Percentiles rank a stretch among this genome's conserved stretches.
phyloP scores from a whole-genome alignment of 2,329 filamentous ascomycete species.

The Phialocephala subalpina region DNA sequence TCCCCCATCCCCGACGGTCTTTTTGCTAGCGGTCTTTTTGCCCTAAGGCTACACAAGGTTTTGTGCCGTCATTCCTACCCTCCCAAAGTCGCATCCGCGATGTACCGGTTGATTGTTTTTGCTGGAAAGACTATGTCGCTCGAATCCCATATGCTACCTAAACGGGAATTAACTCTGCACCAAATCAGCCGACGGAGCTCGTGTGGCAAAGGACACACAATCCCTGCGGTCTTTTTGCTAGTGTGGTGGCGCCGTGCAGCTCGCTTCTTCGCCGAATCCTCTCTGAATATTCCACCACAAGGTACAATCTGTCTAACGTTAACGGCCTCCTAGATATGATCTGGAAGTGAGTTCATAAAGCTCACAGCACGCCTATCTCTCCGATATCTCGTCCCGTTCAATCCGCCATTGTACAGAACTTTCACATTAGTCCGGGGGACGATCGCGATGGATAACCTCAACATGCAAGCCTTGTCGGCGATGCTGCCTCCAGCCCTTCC shows the following conservation, averaged over 20 bases:
- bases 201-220: background rate
- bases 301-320: background rate
- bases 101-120: background rate
- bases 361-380: background rate
- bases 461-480: background rate
- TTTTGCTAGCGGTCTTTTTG: conserved; percentile 3
- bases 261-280: background rate
- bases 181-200: background rate
- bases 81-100: background rate
- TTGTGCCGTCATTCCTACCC: background rate
- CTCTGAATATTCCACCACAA: background rate
- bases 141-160: background rate
- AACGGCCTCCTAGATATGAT: background rate
- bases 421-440: too few species aligned
- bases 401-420: too few species aligned
- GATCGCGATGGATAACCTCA: background rate
- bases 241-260: background rate
- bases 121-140: background rate
- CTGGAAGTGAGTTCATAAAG: background rate
- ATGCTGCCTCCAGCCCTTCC: conserved; percentile 5
- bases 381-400: too few species aligned
- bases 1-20: background rate
- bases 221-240: conserved; percentile 1
- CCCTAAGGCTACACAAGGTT: background rate
- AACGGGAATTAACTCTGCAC: background rate